These are phyloP conservation scores for Aaosphaeria pasadenensis DNA, from an alignment of 2,329 filamentous ascomycete species.

Conservation along the genomic window DNA sequence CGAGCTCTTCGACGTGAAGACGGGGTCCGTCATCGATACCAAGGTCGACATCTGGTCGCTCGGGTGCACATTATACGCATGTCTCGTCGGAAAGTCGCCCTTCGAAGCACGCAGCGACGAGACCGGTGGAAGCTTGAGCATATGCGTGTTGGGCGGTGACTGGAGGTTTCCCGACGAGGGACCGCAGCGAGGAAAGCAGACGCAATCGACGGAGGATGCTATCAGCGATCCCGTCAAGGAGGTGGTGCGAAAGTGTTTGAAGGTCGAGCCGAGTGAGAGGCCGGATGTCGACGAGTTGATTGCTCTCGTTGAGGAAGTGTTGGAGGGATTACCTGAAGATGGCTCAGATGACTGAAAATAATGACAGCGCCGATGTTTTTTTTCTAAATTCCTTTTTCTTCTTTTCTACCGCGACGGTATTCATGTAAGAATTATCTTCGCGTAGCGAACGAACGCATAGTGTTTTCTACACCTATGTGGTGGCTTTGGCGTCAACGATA, in stretches of 20 bases:
- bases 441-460: too few species aligned
- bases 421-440: too few species aligned
- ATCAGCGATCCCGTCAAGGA: constrained; percentile 84
- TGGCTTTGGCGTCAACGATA: too few species aligned
- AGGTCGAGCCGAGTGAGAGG: constrained; percentile 80
- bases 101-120: constrained; percentile 96
- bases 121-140: constrained; percentile 87
- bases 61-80: constrained; percentile 96
- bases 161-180: constrained; percentile 95
- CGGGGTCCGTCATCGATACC: constrained; percentile 84
- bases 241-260: constrained; percentile 81
- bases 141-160: constrained; percentile 89
- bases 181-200: constrained; percentile 54
- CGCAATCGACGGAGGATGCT: constrained; percentile 46
- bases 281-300: constrained; percentile 87
- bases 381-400: not conserved
- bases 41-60: constrained; percentile 98
- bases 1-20: constrained; percentile 97
- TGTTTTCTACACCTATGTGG: too few species aligned
- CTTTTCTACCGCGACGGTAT: too few species aligned
- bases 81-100: constrained; percentile 91
- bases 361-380: not conserved
- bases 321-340: constrained; percentile 66
- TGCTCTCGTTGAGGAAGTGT: constrained; percentile 68
- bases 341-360: constrained; percentile 24